phyloP scores from a whole-genome alignment of 2,329 filamentous ascomycete genomes.

The Colletotrichum eremochloae region DNA sequence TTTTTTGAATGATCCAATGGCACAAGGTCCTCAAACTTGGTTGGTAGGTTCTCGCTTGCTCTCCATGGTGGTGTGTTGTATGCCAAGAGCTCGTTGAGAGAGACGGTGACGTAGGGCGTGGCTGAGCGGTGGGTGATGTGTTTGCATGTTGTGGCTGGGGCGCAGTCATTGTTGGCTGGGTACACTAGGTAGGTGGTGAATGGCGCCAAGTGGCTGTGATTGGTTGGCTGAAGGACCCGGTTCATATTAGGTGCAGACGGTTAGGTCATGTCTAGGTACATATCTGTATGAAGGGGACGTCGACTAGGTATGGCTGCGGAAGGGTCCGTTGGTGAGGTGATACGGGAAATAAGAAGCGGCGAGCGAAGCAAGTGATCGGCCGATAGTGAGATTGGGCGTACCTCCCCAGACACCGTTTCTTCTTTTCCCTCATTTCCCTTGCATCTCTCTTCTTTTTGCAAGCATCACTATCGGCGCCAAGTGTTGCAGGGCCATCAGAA shows the following conservation, averaged over 20 bases:
- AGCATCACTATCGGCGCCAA: neutral
- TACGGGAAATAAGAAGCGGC: conserved; percentile 1
- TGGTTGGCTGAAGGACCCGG: conserved; percentile 11
- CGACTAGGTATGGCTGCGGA: conserved; percentile 5
- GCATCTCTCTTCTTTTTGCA: neutral
- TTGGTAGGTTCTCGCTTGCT: conserved; percentile 10
- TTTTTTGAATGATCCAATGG: conserved; percentile 12
- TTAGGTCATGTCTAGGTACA: neutral
- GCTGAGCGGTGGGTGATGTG: conserved; percentile 8
- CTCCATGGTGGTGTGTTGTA: conserved; percentile 11
- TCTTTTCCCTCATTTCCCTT: neutral
- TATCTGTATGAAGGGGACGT: too few species aligned
- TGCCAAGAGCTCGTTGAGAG: conserved; percentile 21
- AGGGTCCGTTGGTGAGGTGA: conserved; percentile 9
- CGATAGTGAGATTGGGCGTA: neutral
- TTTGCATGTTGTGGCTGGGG: conserved; percentile 8
- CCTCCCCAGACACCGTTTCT: neutral
- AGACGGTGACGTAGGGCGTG: conserved; percentile 24
- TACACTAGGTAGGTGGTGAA: neutral
- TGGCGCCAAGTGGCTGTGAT: neutral
- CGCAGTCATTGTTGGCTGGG: too few species aligned
- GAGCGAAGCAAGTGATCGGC: neutral
- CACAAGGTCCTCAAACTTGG: conserved; percentile 12
- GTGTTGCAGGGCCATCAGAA: neutral
- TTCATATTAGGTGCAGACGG: conserved; percentile 5